Conservation (phyloP, 345 rosid species). For the Eutrema japonicum region DNA sequence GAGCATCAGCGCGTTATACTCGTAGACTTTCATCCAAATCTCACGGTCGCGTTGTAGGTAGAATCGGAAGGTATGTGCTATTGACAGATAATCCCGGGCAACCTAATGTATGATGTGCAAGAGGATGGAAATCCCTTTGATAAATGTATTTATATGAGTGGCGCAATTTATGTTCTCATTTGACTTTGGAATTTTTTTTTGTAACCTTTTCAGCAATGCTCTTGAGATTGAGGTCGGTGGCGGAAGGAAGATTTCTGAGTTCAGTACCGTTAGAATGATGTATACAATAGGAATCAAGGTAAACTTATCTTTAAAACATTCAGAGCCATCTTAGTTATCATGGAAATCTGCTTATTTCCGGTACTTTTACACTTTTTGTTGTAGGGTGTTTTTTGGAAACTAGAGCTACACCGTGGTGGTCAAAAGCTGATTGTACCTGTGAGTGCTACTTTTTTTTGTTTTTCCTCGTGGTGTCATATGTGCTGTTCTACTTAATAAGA, state of each 20-base stretch:
- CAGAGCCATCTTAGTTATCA: constrained; percentile 4
- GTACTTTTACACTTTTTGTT: constrained; percentile 16
- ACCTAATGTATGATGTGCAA: neutral
- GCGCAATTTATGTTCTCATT: neutral
- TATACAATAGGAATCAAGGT: constrained; percentile 91
- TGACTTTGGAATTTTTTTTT: constrained; percentile 4
- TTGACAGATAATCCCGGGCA: constrained; percentile 3
- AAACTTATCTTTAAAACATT: constrained; percentile 12
- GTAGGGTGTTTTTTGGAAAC: constrained; percentile 91
- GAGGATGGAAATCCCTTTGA: neutral
- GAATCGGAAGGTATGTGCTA: constrained; percentile 70
- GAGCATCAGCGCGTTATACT: constrained; percentile 77
- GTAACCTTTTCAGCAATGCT: constrained; percentile 59
- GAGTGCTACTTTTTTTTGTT: constrained; percentile 40
- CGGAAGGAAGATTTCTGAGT: constrained; percentile 85
- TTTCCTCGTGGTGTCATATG: constrained; percentile 4
- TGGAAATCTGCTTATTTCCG: constrained; percentile 16
- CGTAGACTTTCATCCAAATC: constrained; percentile 75
- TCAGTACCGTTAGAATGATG: constrained; percentile 79
- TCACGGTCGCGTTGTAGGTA: constrained; percentile 82
- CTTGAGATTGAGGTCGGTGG: constrained; percentile 93
- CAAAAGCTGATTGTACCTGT: constrained; percentile 93
- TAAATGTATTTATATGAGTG: constrained; percentile 8
- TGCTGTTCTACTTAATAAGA: neutral
- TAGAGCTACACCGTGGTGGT: constrained; percentile 82